Conservation (phyloP, 345 rosid genomes). For the Linum tenue region DNA sequence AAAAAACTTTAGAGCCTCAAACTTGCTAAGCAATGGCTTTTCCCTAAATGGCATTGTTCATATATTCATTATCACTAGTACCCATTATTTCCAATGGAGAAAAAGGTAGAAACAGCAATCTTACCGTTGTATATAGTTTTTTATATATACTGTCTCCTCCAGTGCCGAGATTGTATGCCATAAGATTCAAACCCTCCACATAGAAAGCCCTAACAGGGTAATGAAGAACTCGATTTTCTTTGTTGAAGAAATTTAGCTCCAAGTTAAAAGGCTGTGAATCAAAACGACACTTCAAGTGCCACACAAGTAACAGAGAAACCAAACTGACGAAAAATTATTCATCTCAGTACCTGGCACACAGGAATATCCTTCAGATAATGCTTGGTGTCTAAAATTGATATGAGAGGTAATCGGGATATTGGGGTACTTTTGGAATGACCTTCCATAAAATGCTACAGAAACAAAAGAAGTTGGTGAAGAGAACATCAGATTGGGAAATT, state of each 20-base stretch:
- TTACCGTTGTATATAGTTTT: slow-evolving; percentile 84
- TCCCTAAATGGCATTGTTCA: background rate
- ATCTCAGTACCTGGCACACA: slow-evolving; percentile 61
- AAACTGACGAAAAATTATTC: slow-evolving; percentile 12
- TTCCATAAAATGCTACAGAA: slow-evolving; percentile 89
- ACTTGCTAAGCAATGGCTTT: background rate
- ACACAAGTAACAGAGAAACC: slow-evolving; percentile 12
- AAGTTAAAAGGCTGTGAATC: slow-evolving; percentile 79
- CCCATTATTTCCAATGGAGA: background rate
- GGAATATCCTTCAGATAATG: slow-evolving; percentile 79
- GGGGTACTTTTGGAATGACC: slow-evolving; percentile 93
- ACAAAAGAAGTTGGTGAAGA: slow-evolving; percentile 15
- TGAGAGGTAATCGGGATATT: slow-evolving; percentile 83
- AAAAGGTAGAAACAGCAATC: slow-evolving; percentile 12
- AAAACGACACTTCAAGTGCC: slow-evolving; percentile 25
- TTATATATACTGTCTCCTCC: slow-evolving; percentile 70
- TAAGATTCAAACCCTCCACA: slow-evolving; percentile 70
- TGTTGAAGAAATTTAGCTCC: slow-evolving; percentile 96
- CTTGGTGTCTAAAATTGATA: slow-evolving; percentile 55
- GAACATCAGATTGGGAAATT: background rate
- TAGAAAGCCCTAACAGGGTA: slow-evolving; percentile 90
- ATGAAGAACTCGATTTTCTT: slow-evolving; percentile 87
- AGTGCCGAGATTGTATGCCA: slow-evolving; percentile 85
- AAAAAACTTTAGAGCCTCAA: slow-evolving; percentile 2
- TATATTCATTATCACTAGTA: background rate